phyloP scores from a whole-genome alignment of 768 basidiomycete genomes.

The Cystobasidium onofrii region DNA sequence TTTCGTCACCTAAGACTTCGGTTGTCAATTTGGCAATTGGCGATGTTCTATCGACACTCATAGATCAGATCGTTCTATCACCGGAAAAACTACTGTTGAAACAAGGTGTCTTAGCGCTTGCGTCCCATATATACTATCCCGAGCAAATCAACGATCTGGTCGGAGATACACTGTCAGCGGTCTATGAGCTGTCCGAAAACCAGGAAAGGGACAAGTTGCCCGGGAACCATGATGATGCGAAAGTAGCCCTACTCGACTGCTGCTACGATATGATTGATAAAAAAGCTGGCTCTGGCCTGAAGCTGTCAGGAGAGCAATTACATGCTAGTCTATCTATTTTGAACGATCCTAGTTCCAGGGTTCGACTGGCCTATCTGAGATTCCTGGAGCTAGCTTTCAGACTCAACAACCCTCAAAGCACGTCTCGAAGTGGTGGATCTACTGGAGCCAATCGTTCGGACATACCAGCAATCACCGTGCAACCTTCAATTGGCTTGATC shows the following conservation, averaged over 20 bases:
- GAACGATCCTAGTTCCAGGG: background rate
- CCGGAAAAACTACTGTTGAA: background rate
- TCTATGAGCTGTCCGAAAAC: background rate
- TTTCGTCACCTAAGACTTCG: slow-evolving; percentile 4
- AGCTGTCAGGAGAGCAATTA: background rate
- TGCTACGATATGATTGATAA: background rate
- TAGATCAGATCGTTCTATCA: background rate
- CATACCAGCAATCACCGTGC: background rate
- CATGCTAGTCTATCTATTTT: background rate
- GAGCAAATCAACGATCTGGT: slow-evolving; percentile 20
- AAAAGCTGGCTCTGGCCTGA: background rate
- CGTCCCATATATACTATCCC: slow-evolving; percentile 17
- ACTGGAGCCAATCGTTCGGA: background rate
- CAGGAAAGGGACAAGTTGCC: background rate
- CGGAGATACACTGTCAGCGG: background rate
- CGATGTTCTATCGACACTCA: background rate
- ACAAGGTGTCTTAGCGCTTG: background rate
- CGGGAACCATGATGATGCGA: background rate
- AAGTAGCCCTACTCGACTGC: slow-evolving; percentile 1
- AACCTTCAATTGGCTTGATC: background rate
- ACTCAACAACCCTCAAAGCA: background rate
- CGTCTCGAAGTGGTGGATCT: background rate
- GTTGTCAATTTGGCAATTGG: slow-evolving; percentile 4
- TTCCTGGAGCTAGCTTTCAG: background rate
- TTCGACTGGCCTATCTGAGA: background rate